These are phyloP conservation scores for Aspergillus phoenicis DNA, from an alignment of 2,329 filamentous ascomycete genomes.

Conservation along the genomic window DNA sequence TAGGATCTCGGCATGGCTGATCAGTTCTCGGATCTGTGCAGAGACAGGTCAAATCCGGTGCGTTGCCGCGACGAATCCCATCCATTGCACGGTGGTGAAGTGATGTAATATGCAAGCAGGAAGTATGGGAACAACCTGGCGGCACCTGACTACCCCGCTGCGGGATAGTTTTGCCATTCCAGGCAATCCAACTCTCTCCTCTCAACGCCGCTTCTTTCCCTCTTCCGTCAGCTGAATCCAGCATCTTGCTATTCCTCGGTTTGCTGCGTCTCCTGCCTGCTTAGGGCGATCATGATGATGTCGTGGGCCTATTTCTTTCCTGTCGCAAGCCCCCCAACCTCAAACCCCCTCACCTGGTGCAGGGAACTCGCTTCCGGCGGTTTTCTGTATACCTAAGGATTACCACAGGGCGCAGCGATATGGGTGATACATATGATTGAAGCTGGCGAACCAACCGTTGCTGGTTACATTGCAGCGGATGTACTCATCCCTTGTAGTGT, in stretches of 20 bases:
- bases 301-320: background rate
- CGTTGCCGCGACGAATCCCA: too few relatives aligned
- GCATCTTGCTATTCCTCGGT: background rate
- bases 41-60: too few relatives aligned
- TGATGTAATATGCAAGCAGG: background rate
- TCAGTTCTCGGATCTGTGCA: too few relatives aligned
- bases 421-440: background rate
- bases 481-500: background rate
- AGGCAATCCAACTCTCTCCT: slow-evolving; percentile 22
- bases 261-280: background rate
- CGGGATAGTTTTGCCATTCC: slow-evolving; percentile 38
- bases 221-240: slow-evolving; percentile 28
- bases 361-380: background rate
- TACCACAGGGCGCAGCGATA: background rate
- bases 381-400: background rate
- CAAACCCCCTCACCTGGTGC: background rate
- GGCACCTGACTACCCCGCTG: slow-evolving; percentile 11
- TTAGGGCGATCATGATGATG: too few relatives aligned
- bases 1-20: too few relatives aligned
- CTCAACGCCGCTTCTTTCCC: slow-evolving; percentile 18
- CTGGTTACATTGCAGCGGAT: background rate
- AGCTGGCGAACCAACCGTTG: background rate
- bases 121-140: background rate
- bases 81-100: background rate
- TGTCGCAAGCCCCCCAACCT: background rate